These are phyloP conservation scores for Echeveria elegans DNA, from an alignment of 164 flowering plant genomes.

Conservation along the genomic window DNA sequence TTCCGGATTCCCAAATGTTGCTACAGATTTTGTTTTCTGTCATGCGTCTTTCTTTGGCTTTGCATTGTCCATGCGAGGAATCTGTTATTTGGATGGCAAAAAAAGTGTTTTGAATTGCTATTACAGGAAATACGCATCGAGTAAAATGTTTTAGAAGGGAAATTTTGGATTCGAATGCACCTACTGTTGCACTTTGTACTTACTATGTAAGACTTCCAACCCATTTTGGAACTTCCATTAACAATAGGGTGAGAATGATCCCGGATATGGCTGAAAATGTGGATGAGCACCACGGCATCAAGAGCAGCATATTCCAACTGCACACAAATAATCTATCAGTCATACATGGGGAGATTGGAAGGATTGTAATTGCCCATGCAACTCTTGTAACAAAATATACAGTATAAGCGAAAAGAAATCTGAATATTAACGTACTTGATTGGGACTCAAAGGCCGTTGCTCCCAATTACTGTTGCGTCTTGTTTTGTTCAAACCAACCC, in stretches of 20 bases:
- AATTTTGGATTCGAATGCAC: neutral
- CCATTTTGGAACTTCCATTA: conserved; percentile 31
- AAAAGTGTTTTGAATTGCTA: neutral
- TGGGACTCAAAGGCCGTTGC: conserved; percentile 67
- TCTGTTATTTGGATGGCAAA: conserved; percentile 19
- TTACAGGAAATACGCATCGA: neutral
- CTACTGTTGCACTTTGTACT: conserved; percentile 19
- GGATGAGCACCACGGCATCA: conserved; percentile 89
- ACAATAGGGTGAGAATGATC: conserved; percentile 33
- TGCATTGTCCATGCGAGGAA: conserved; percentile 31
- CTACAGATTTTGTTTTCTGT: conserved; percentile 10
- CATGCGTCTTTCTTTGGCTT: conserved; percentile 18
- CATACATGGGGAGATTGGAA: neutral
- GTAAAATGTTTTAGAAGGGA: neutral
- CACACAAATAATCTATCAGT: conserved; percentile 28
- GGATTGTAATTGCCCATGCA: neutral
- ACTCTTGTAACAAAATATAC: neutral
- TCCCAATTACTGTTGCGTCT: conserved; percentile 96
- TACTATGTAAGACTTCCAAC: conserved; percentile 84
- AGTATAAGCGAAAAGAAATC: neutral
- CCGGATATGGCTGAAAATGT: conserved; percentile 60
- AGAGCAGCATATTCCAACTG: conserved; percentile 99
- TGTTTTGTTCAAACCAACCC: conserved; percentile 80
- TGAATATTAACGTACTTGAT: conserved; percentile 40
- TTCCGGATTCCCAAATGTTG: neutral